These are phyloP conservation scores for Gaeumannomyces tritici DNA, from an alignment of 2,329 filamentous ascomycete genomes.

Conservation along the genomic window DNA sequence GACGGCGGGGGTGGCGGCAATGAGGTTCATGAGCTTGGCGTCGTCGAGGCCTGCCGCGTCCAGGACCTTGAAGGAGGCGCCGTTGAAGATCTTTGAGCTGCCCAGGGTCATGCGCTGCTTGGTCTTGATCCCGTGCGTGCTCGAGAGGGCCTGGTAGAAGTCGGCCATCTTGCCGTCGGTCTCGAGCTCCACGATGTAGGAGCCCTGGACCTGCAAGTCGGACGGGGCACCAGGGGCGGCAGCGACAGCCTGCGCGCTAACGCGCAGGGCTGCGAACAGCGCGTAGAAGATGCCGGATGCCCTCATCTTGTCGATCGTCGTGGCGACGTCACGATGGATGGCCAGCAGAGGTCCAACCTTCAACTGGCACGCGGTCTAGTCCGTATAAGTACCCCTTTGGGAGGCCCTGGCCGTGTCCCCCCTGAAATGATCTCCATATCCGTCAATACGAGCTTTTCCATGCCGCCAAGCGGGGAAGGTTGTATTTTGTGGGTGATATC, in stretches of 20 bases:
- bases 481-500: too few relatives aligned
- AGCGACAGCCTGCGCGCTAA: too few relatives aligned
- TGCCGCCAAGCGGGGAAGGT: too few relatives aligned
- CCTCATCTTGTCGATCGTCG: neutral
- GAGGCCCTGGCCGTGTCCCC: too few relatives aligned
- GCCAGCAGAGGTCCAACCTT: too few relatives aligned
- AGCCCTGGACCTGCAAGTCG: neutral
- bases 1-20: neutral
- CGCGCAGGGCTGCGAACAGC: neutral
- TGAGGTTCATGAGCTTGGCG: neutral
- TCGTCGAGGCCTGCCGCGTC: neutral
- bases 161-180: neutral
- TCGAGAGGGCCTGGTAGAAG: neutral
- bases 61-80: slow-evolving; percentile 1
- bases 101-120: neutral
- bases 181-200: neutral
- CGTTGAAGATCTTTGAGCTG: neutral
- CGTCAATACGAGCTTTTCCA: too few relatives aligned
- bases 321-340: neutral
- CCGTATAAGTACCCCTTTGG: too few relatives aligned
- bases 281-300: neutral
- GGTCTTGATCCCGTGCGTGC: neutral
- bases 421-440: too few relatives aligned
- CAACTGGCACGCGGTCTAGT: too few relatives aligned
- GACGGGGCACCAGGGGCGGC: neutral